Evolutionary conservation across 2,329 filamentous ascomycete genomes (phyloP), one percentile per base, ranked within the genome.

Genomic region (Nannizzia gypsea): DNA sequence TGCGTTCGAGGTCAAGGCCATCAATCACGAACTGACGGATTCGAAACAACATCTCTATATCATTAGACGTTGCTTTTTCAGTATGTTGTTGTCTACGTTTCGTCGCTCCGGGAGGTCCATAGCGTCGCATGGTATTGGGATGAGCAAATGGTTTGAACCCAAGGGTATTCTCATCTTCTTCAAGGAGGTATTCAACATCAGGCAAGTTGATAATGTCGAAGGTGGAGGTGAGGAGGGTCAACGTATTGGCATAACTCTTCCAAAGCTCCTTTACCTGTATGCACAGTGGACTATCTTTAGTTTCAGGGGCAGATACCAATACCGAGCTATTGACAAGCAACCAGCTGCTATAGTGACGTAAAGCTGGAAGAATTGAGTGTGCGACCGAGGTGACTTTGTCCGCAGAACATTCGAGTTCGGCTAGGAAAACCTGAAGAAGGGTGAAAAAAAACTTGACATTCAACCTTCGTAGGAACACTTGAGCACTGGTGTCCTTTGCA

Each of bases 381-480:
- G 80, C 78, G 58, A 83, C 76, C 3, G 79, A 77, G 9, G 82
- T 83, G 50, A 86, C 75, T 61, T 79, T 81, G 34, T 71, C 68
- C 15, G 80, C 77, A 60, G 81, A 77, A 22, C 78, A 74, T 59
- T 84, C 81, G 2, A 95, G 77, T 66, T 90, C 86, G n/a, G 82
- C 79, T 63, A 86, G 78, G 38, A 95, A 77, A 28, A 86, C 76
- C 58, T 86, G 84, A 52, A 91, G 81, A 34, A 96, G 78, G 0
- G 82, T 81, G 60, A 85, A 82, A 66, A 95, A 86, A 8, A 87
- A 89, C 57, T 86, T 86, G 55, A 90, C 78, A 67, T 95, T 96
- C 63, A 95, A 82, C 24, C 85, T 81, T 50, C 95, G 78, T 61
- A 88, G 84, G 67, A 86, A 90, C 61, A 80, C 76, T 64, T 65